Base-by-base conservation (phyloP, 352 stramenopile genomes). In the Hyaloperonospora brassicae region DNA sequence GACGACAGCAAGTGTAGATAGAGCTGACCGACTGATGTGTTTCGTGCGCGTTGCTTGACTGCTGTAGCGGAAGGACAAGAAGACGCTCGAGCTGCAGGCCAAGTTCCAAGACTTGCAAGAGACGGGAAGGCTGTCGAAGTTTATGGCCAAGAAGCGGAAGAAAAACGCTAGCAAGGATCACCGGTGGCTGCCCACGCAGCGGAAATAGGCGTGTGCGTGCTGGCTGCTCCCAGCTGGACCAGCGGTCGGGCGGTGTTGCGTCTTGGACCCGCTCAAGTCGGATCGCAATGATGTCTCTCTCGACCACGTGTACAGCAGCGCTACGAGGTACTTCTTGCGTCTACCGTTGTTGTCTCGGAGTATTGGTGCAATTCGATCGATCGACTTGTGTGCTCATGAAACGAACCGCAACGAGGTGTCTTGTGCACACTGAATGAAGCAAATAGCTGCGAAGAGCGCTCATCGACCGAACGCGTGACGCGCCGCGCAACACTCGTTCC, bases 161-260 rank as follows among this genome's bases (percentile, higher is more conserved):
- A 95, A 94, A 72, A 96, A 96, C 61, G 87, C 89, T 42, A 92
- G 82, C 65, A 97, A 97, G 53, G 89, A 97, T 60, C 85, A 95
- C 69, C 67, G 86, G 53, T 96, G 87, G 84, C 52, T 97, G 48
- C 89, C 89, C 4, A 92, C 81, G 30, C 73, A 88, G 57, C 79
- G 83, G 59, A 93, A 90, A 68, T 72, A 60, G 50, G 17, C 34
- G 36, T 50, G 45, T 40, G 27, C 45, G 13, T 50, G 25, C 45
- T 35, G 17, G 14, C 36, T 42, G 10, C n/a, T 14, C 2, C n/a
- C 5, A 21, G 4, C 36, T 42, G 14, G 5, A 11, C 36, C 14
- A 5, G 36, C 36, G 2, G 27, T 42, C 36, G 36, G 10, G n/a
- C n/a, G 4, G 11, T 42, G 36, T 42, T 42, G 36, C 36, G 14